phyloP scores from a whole-genome alignment of 441 rosid genomes.

The Monsonia emarginata region DNA sequence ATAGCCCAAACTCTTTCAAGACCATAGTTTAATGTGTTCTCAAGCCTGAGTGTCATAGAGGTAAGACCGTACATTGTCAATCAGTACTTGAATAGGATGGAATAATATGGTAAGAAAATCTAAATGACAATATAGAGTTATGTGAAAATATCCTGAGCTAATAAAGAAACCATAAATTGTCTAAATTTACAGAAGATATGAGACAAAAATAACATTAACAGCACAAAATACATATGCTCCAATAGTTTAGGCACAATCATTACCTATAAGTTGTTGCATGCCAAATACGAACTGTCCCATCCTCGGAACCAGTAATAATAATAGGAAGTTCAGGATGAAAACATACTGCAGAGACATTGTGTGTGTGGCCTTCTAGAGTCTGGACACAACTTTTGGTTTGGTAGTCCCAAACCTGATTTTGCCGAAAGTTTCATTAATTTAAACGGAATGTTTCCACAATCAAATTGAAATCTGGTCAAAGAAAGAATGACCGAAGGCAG shows the following conservation, averaged over 20 bases:
- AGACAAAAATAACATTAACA: neutral
- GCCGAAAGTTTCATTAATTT: neutral
- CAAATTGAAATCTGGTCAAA: neutral
- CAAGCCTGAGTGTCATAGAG: conserved; percentile 71
- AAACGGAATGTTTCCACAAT: neutral
- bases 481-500: conserved; percentile 17
- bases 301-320: conserved; percentile 72
- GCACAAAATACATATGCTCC: neutral
- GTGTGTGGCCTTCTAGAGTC: conserved; percentile 62
- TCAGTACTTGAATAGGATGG: no score
- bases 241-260: neutral
- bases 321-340: conserved; percentile 67
- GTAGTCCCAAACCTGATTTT: conserved; percentile 55
- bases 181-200: neutral
- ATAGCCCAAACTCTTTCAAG: conserved; percentile 87
- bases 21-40: conserved; percentile 74
- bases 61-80: no score
- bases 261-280: conserved; percentile 55
- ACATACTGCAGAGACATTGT: conserved; percentile 61
- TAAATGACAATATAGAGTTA: no score
- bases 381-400: conserved; percentile 56
- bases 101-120: no score
- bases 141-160: no score
- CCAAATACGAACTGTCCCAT: conserved; percentile 68
- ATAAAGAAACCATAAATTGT: neutral